A percentile compares a stretch with the other conserved stretches of the same genome.
Conservation (phyloP, 768 basidiomycete species). For the Dioszegia crocea region DNA sequence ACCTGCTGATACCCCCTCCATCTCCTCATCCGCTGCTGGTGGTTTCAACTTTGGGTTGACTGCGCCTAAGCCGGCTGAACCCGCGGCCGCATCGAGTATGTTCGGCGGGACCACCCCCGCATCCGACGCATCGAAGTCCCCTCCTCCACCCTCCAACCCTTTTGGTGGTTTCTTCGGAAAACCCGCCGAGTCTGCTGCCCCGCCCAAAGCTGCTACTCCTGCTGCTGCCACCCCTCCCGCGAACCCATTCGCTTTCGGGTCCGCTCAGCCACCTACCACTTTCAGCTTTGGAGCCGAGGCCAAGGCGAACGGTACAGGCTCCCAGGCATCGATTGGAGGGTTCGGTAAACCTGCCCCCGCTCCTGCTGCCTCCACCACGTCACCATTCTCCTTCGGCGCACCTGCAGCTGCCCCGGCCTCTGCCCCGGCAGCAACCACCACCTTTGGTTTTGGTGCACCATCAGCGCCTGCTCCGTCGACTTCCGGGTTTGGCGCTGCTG, state of each 20-base stretch:
- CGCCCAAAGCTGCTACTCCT: background rate
- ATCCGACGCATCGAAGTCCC: background rate
- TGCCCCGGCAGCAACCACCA: background rate
- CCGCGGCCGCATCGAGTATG: background rate
- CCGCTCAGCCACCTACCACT: background rate
- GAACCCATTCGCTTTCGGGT: conserved; percentile 4
- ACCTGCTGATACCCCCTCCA: background rate
- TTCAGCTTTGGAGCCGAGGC: conserved; percentile 4
- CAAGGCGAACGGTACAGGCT: background rate
- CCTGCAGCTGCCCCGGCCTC: background rate
- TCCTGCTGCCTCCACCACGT: background rate
- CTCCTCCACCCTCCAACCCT: background rate
- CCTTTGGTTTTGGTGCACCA: conserved; percentile 9
- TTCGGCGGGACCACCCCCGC: background rate
- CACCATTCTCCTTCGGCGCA: background rate
- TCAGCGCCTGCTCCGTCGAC: background rate
- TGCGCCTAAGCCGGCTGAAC: background rate
- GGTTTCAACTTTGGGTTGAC: conserved; percentile 14
- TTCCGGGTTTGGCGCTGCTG: background rate
- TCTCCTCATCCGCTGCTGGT: background rate
- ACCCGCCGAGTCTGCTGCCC: background rate
- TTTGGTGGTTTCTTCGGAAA: background rate
- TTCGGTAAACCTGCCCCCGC: conserved; percentile 2
- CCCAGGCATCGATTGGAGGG: background rate
- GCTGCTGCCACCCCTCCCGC: background rate